These are phyloP conservation scores for Cladophialophora chaetospira DNA, from an alignment of 2,329 filamentous ascomycete genomes.

Conservation along the genomic window DNA sequence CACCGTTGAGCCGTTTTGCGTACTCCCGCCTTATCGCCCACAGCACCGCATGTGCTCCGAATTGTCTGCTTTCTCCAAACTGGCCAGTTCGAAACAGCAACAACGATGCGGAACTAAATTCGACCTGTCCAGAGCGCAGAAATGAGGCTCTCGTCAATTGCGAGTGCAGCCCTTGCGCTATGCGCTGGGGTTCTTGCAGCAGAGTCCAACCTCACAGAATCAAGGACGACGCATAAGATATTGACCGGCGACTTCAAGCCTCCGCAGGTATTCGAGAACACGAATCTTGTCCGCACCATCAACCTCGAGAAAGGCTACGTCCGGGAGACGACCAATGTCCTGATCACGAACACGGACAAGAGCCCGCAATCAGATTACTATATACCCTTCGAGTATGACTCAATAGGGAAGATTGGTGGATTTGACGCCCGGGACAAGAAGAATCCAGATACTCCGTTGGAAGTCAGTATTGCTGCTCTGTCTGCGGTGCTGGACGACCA, in stretches of 20 bases:
- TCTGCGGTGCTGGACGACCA: slow-evolving; percentile 51
- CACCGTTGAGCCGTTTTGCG: neutral
- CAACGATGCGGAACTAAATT: slow-evolving; percentile 17
- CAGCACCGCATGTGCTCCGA: neutral
- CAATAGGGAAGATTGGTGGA: slow-evolving; percentile 76
- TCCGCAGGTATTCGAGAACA: slow-evolving; percentile 89
- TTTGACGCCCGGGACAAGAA: slow-evolving; percentile 94
- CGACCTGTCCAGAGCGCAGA: slow-evolving; percentile 3
- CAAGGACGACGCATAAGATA: slow-evolving; percentile 36
- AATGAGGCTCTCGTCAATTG: slow-evolving; percentile 30
- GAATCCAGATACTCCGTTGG: slow-evolving; percentile 67
- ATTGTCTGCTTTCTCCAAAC: slow-evolving; percentile 25
- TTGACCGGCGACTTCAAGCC: slow-evolving; percentile 67
- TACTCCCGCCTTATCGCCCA: neutral
- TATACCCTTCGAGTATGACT: slow-evolving; percentile 76
- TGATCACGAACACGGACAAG: slow-evolving; percentile 82
- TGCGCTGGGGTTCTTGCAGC: slow-evolving; percentile 15
- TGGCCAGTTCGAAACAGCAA: slow-evolving; percentile 24
- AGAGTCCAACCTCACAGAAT: slow-evolving; percentile 31
- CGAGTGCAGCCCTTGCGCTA: slow-evolving; percentile 26
- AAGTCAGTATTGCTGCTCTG: slow-evolving; percentile 67
- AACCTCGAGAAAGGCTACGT: slow-evolving; percentile 92
- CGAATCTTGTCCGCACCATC: slow-evolving; percentile 84
- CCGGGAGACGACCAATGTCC: slow-evolving; percentile 88
- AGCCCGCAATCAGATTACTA: slow-evolving; percentile 87